These are phyloP conservation scores for Calonectria multiphialidica DNA, from an alignment of 2,329 filamentous ascomycete species.

Conservation along the genomic window DNA sequence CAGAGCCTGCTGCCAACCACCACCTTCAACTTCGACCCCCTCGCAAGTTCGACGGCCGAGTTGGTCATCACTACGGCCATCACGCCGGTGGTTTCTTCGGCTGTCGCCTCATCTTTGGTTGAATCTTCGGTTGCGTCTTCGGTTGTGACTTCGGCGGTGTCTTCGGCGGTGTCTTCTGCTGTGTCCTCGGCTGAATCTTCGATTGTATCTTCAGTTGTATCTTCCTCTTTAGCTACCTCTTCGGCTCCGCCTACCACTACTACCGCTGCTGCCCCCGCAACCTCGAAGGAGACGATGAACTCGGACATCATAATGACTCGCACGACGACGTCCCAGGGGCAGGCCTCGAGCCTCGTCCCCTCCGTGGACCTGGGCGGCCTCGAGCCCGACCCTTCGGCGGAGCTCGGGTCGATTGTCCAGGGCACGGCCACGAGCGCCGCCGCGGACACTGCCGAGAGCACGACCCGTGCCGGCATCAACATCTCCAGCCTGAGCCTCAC, in stretches of 20 bases:
- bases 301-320: conserved; percentile 38
- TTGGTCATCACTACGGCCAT: not conserved
- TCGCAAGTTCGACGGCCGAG: conserved; percentile 5
- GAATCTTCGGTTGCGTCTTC: not conserved
- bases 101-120: not conserved
- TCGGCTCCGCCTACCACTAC: conserved; percentile 16
- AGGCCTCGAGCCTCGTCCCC: conserved; percentile 21
- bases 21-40: conserved; percentile 38
- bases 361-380: conserved; percentile 41
- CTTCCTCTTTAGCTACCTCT: not conserved
- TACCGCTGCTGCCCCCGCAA: conserved; percentile 31
- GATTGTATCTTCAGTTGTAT: conserved; percentile 24
- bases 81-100: not conserved
- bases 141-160: not conserved
- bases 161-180: not conserved
- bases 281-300: conserved; percentile 7
- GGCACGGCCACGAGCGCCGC: conserved; percentile 23
- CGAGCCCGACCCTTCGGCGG: conserved; percentile 25
- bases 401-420: conserved; percentile 9
- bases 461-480: conserved; percentile 45
- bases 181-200: not conserved
- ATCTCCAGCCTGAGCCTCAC: conserved; percentile 55
- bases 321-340: conserved; percentile 2
- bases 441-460: conserved; percentile 30
- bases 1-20: conserved; percentile 44